Conservation (phyloP, 2,329 filamentous ascomycete species). For the Hymenoscyphus infarciens region DNA sequence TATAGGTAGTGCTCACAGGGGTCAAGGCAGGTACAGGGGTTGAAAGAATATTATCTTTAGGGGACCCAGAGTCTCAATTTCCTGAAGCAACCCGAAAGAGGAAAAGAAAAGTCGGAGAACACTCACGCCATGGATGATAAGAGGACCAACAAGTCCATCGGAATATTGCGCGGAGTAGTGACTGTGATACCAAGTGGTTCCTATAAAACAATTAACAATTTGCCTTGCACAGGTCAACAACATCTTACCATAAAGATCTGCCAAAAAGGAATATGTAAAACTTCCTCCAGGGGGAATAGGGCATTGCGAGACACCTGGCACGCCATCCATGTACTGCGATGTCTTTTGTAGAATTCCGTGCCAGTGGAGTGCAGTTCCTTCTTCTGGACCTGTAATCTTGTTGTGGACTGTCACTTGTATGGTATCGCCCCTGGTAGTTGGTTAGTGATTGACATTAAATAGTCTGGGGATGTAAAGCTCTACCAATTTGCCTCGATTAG, state of each 20-base stretch:
- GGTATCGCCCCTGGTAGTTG: constrained; percentile 31
- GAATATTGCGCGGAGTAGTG: constrained; percentile 44
- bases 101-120: too few species aligned
- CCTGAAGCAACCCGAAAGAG: too few species aligned
- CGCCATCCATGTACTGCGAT: constrained; percentile 41
- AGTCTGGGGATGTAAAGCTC: not conserved
- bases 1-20: too few species aligned
- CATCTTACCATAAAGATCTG: constrained; percentile 39
- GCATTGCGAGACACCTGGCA: constrained; percentile 55
- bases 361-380: constrained; percentile 41
- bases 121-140: constrained; percentile 53
- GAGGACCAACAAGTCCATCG: constrained; percentile 56
- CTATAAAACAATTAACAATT: not conserved
- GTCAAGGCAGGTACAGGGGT: too few species aligned
- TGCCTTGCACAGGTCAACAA: not conserved
- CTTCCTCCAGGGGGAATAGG: constrained; percentile 51
- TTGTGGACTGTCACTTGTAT: constrained; percentile 68
- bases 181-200: constrained; percentile 56
- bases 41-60: too few species aligned
- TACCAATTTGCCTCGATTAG: constrained; percentile 36
- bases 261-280: constrained; percentile 32
- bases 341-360: constrained; percentile 46
- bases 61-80: too few species aligned
- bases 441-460: not conserved
- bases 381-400: constrained; percentile 47